Base-by-base conservation (phyloP, 176 grass and related monocot species). In the Rhipidocladum racemiflorum region DNA sequence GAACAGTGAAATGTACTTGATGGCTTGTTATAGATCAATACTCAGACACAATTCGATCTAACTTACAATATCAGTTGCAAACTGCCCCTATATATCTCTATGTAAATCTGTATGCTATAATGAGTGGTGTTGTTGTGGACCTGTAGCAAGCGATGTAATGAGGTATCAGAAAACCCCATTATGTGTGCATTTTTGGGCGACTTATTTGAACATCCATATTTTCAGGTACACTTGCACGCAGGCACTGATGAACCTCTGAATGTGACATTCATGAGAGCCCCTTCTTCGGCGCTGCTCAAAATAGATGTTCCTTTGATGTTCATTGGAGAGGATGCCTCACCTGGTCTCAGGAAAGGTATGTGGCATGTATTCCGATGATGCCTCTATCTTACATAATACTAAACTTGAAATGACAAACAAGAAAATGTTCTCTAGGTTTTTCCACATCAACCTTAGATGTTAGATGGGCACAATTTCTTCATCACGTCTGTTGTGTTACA, bases 251-350 rank as follows among this genome's bases (percentile, higher is more conserved):
- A 91, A 68, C 91, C 96, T 21, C 80, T 99, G 21, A 99, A 99
- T 82, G 83, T 91, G 42, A 99, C 96, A 71, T 95, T 99, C 59
- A 77, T 99, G 79, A 91, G 96, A 91, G 92, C 96, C 55, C 92
- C 92, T 75, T 90, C 92, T 77, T 93, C 90, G 9, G 92, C 85
- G 9, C 87, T 99, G 45, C 85, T 99, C 34, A 99, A 99, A 85
- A 86, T 99, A 81, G 96, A 99, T 80, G 92, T 99, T 91, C 96
- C 96, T 82, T 86, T 95, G 62, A 70, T 99, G 53, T 99, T 87
- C 72, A 91, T 90, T 85, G 91, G 92, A 80, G 90, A 95, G 16
- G 92, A 99, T 85, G 87, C 96, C 70, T 99, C 96, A 36, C 96
- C 96, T 85, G 96, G 96, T 81, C 86, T 99, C 53, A 83, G 84